Base-by-base conservation (phyloP, 2,329 filamentous ascomycete species). In the Colletotrichum camelliae region DNA sequence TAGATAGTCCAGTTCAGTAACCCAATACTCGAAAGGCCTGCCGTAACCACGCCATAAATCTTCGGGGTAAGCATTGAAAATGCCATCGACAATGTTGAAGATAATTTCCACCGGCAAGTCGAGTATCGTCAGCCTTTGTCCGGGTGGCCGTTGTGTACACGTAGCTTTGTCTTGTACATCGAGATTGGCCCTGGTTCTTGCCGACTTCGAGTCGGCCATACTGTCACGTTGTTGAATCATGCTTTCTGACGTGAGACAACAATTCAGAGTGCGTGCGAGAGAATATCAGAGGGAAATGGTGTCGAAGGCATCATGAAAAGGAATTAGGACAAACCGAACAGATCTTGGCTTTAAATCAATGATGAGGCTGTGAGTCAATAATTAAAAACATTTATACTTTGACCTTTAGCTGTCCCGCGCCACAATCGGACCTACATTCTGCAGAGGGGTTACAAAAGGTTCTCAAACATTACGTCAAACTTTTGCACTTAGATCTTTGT, bases 281-380 rank as follows among this genome's bases (percentile, higher is more conserved):
- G 3, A 10, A 4, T 9, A 12, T 9, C 10, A 43, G 18, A 43
- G 18, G 15, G 0, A 1, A 43, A n/a, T n/a, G 18, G 7, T 43
- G 10, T 39, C 0, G 16, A 16, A 16, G 7, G 37, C 16, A 16
- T 39, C 0, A 18, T 7, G 16, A 39, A 2, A 39, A 39, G 16
- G 37, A 39, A 0, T 7, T 39, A 0, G 18, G 37, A 7, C 7
- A 0, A 18, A 39, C 1, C 18, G 39, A 9, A 12, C 3, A 8
- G 18, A 43, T 43, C 2, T 0, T 43, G 2, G 39, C 39, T 43
- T 43, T 0, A 43, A n/a, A 43, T 43, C 5, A 43, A n/a, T n/a
- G 18, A 8, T 4, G 18, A n/a, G 39, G 2, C 37, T 39, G 37
- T 43, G 39, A 43, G 39, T 48, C 39, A 48, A 18, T n/a, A 48